Evolutionary conservation across 805 yeast species (phyloP).

Genomic region (Candida koratica): DNA sequence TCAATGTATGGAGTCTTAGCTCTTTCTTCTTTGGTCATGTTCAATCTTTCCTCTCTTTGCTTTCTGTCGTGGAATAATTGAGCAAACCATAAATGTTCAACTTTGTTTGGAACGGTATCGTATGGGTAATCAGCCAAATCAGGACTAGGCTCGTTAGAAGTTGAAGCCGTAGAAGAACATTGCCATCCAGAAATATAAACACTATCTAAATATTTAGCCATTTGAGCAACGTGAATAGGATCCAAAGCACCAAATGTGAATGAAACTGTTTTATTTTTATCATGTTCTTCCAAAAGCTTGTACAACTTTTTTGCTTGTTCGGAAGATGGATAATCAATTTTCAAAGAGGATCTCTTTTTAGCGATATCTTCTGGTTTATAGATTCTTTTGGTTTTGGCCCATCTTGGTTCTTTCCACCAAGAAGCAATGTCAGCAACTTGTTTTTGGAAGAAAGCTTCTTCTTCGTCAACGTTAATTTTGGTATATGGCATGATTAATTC

Average conservation of each 20-base stretch:
- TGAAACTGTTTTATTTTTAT: slow-evolving; percentile 65
- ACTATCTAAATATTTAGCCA: slow-evolving; percentile 93
- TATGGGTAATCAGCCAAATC: slow-evolving; percentile 98
- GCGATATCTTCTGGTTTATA: slow-evolving; percentile 89
- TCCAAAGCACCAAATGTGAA: slow-evolving; percentile 95
- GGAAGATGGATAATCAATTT: slow-evolving; percentile 71
- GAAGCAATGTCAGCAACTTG: slow-evolving; percentile 70
- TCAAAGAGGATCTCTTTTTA: slow-evolving; percentile 76
- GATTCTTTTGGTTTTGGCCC: slow-evolving; percentile 82
- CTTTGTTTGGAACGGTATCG: slow-evolving; percentile 98
- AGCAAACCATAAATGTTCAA: slow-evolving; percentile 93
- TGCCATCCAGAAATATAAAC: slow-evolving; percentile 98
- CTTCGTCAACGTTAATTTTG: slow-evolving; percentile 54
- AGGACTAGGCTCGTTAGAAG: slow-evolving; percentile 96
- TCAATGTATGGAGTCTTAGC: slow-evolving; percentile 71
- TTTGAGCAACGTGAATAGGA: slow-evolving; percentile 92
- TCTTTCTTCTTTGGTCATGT: slow-evolving; percentile 59
- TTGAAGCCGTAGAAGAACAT: slow-evolving; percentile 95
- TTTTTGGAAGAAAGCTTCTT: slow-evolving; percentile 58
- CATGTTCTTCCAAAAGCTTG: slow-evolving; percentile 67
- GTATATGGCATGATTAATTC: slow-evolving; percentile 46
- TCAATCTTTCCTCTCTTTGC: slow-evolving; percentile 81
- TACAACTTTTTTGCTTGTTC: slow-evolving; percentile 79
- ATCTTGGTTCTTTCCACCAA: slow-evolving; percentile 96
- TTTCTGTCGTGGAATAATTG: slow-evolving; percentile 96